Evolutionary conservation across 345 rosid species (phyloP), one percentile per base, ranked within the genome.

Genomic region (Acer saccharum): DNA sequence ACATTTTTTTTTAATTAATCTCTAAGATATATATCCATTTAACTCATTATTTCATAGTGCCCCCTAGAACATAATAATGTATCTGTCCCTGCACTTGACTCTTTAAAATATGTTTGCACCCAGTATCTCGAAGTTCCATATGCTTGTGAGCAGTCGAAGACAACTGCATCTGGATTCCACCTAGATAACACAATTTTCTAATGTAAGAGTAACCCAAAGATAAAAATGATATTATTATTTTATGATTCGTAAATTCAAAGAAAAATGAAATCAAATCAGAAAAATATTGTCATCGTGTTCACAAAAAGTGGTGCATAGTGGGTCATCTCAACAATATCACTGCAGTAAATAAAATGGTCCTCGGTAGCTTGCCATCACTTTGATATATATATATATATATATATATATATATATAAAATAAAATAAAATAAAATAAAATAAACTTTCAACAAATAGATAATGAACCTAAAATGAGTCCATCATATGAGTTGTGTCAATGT

Each of bases 51-150:
- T 27, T 27, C 29, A 27, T 1, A 2, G 1, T 2, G 29, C 29
- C 2, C 29, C 29, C 2, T 27, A 27, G 29, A 27, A 27, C 29
- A 27, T 27, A 27, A 27, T 27, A 1, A 27, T 27, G 1, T 1
- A 27, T 27, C 29, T 1, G 29, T 27, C 29, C 29, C 29, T 27
- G 29, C 99, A 67, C 98, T 92, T 52, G 98, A 91, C 75, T 92
- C 93, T 11, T 76, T 64, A 27, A 96, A 96, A 77, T 92, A 90
- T 44, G 32, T 85, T 81, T 91, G 98, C 76, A 92, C 82, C 98
- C 99, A 96, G 73, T 92, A 96, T 90, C 99, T 94, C 16, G 99
- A 98, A 74, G 99, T 94, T 86, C 99, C 99, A 78, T 94, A 96
- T 4, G 55, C 46, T 48, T 85, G 91, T 3, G 89, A 88, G 1